Evolutionary conservation across 345 rosid genomes (phyloP).

Genomic region (Anacardium occidentale): DNA sequence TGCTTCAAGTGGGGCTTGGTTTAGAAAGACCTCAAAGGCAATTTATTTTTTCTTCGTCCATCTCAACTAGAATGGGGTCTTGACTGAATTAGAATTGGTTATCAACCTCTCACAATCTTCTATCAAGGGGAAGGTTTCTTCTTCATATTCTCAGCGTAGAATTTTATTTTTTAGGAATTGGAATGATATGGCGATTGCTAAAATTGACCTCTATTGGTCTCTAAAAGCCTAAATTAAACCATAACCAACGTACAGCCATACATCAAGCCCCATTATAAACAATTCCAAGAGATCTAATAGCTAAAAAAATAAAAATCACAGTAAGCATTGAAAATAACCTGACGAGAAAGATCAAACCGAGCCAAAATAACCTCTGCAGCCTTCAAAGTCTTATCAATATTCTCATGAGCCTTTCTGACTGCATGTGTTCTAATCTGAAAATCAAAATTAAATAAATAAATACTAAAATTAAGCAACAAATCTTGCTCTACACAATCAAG

Average conservation of each 20-base stretch:
- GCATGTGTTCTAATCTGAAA: conserved; percentile 89
- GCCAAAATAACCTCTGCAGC: conserved; percentile 77
- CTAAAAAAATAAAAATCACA: background rate
- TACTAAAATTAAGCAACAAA: conserved; percentile 23
- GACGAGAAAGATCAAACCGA: conserved; percentile 76
- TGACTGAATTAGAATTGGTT: no score
- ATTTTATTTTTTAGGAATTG: no score
- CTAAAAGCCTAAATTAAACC: background rate
- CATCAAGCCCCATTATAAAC: background rate
- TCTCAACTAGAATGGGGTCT: no score
- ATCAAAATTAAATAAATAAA: conserved; percentile 14
- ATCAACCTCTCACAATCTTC: no score
- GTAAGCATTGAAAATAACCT: conserved; percentile 53
- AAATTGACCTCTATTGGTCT: background rate
- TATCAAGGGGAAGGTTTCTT: no score
- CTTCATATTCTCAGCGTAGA: no score
- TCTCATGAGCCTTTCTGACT: conserved; percentile 95
- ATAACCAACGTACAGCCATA: background rate
- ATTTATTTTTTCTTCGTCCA: no score
- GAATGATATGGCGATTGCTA: no score
- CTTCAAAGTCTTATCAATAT: conserved; percentile 88
- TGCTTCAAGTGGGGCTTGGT: no score
- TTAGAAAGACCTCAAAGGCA: no score
- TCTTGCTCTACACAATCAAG: background rate
- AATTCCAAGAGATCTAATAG: background rate